Evolutionary conservation across 176 grass and related monocot species (phyloP).

Genomic region (Elymus sibiricus): DNA sequence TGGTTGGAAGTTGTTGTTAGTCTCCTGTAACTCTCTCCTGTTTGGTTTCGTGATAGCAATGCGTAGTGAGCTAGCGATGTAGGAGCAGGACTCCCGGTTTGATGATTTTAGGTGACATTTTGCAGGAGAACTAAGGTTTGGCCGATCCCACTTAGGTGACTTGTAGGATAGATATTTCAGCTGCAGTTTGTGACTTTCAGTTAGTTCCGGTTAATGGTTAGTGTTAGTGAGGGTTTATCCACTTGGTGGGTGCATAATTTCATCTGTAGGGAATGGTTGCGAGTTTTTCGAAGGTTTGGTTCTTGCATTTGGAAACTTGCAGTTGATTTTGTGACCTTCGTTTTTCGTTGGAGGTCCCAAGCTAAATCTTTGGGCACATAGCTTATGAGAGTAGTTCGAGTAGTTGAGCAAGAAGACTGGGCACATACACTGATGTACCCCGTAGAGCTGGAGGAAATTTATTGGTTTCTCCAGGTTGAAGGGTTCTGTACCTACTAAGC

Average conservation of each 20-base stretch:
- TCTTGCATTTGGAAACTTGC: neutral
- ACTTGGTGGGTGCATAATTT: neutral
- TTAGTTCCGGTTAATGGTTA: neutral
- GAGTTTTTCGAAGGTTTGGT: neutral
- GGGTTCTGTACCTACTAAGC: neutral
- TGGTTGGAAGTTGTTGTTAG: neutral
- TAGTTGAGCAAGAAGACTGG: neutral
- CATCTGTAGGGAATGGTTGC: constrained; percentile 4
- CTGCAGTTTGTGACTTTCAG: neutral
- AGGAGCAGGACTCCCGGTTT: neutral
- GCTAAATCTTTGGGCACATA: neutral
- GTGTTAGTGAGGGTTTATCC: neutral
- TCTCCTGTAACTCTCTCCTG: neutral
- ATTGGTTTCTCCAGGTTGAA: neutral
- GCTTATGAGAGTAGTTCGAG: neutral
- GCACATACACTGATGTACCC: neutral
- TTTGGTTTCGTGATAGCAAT: neutral
- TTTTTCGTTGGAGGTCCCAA: constrained; percentile 11
- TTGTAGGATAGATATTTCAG: neutral
- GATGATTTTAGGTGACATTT: constrained; percentile 25
- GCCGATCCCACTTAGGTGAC: neutral
- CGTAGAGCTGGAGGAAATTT: neutral
- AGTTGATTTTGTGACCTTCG: neutral
- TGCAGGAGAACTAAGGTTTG: neutral
- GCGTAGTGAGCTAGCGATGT: constrained; percentile 27